phyloP scores from a whole-genome alignment of 2,329 filamentous ascomycete species.

The Pseudocercospora eumusae region DNA sequence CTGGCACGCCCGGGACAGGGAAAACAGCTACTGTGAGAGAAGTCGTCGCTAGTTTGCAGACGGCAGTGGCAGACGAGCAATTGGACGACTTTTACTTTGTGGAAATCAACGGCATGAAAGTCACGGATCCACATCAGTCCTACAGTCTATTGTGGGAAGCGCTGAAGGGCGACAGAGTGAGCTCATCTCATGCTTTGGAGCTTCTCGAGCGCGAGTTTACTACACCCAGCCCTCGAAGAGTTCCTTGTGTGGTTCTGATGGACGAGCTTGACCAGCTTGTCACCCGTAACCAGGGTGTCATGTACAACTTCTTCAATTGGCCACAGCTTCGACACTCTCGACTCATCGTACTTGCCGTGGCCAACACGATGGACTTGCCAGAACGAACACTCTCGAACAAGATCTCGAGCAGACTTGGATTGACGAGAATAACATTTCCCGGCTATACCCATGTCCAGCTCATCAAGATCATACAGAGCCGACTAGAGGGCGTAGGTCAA shows the following conservation, averaged over 20 bases:
- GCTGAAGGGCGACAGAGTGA: constrained; percentile 87
- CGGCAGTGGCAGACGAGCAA: constrained; percentile 84
- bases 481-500: constrained; percentile 76
- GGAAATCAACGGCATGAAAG: constrained; percentile 99
- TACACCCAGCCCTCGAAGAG: constrained; percentile 82
- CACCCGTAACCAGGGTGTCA: constrained; percentile 97
- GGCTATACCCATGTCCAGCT: constrained; percentile 97
- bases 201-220: constrained; percentile 90
- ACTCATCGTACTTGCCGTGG: constrained; percentile 93
- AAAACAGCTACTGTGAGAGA: constrained; percentile 98
- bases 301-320: constrained; percentile 99
- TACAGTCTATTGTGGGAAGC: constrained; percentile 96
- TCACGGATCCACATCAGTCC: constrained; percentile 94
- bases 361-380: constrained; percentile 98
- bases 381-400: constrained; percentile 97
- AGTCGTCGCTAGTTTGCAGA: constrained; percentile 84
- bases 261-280: constrained; percentile 97
- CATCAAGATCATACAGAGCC: constrained; percentile 96
- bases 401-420: constrained; percentile 80
- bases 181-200: constrained; percentile 85
- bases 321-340: constrained; percentile 86
- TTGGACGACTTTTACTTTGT: constrained; percentile 98
- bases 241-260: constrained; percentile 97
- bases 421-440: constrained; percentile 94
- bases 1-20: constrained; percentile 94